Conservation (phyloP, 352 stramenopile species). For the Globisporangium iwayamae region DNA sequence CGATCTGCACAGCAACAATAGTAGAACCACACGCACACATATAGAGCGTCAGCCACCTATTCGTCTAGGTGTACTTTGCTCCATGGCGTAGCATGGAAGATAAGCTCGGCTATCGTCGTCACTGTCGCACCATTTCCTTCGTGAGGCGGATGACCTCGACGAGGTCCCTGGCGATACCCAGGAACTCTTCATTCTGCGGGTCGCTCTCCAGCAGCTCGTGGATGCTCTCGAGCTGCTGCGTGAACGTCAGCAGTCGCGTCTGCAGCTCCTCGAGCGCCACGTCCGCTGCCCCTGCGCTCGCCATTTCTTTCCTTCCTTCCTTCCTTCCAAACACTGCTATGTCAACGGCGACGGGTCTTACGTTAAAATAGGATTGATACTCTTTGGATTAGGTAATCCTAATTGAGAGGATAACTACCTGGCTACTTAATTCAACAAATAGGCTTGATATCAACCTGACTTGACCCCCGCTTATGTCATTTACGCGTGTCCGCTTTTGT, state of each 20-base stretch:
- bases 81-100: not conserved
- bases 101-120: not conserved
- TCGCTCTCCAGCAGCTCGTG: constrained; percentile 72
- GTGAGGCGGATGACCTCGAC: constrained; percentile 85
- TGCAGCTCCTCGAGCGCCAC: constrained; percentile 68
- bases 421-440: too few relatives aligned
- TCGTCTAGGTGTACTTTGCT: not conserved
- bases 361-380: too few relatives aligned
- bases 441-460: too few relatives aligned
- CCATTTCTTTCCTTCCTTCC: constrained; percentile 9
- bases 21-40: not conserved
- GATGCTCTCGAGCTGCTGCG: constrained; percentile 79
- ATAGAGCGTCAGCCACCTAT: not conserved
- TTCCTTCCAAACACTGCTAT: not conserved
- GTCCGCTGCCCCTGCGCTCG: constrained; percentile 18
- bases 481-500: too few relatives aligned
- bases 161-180: constrained; percentile 74
- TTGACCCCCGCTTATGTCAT: too few relatives aligned
- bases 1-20: constrained; percentile 18
- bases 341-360: too few relatives aligned
- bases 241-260: constrained; percentile 74
- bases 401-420: too few relatives aligned
- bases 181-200: constrained; percentile 65
- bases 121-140: constrained; percentile 58
- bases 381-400: too few relatives aligned